phyloP scores from a whole-genome alignment of 2,329 filamentous ascomycete species.

The Calcarisporium arbuscula region DNA sequence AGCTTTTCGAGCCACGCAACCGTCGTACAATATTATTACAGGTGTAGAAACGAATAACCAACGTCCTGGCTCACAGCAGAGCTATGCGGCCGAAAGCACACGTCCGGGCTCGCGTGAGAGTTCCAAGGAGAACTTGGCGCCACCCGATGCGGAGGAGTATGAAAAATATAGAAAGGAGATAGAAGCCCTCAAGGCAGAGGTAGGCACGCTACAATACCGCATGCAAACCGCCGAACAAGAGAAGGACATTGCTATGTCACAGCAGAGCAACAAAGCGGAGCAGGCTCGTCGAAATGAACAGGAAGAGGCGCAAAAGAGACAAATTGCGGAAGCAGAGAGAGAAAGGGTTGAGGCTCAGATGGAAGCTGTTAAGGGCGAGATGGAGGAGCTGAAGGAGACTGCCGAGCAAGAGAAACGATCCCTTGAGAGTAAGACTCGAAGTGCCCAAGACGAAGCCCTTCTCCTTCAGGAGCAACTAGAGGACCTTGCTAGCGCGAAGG shows the following conservation, averaged over 20 bases:
- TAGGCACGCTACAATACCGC: slow-evolving; percentile 83
- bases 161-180: slow-evolving; percentile 50
- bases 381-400: slow-evolving; percentile 44
- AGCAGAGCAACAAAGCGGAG: slow-evolving; percentile 77
- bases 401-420: slow-evolving; percentile 54
- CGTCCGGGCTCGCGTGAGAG: slow-evolving; percentile 49
- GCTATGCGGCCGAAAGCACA: slow-evolving; percentile 31
- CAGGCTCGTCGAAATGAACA: slow-evolving; percentile 77
- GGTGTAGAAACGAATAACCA: slow-evolving; percentile 38
- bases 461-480: slow-evolving; percentile 74
- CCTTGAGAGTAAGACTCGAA: slow-evolving; percentile 62
- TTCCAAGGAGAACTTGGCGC: slow-evolving; percentile 54
- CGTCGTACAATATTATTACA: slow-evolving; percentile 53
- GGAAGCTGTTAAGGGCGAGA: slow-evolving; percentile 44
- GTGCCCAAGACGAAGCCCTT: slow-evolving; percentile 66
- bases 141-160: slow-evolving; percentile 52
- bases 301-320: slow-evolving; percentile 67
- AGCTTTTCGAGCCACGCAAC: slow-evolving; percentile 45
- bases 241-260: slow-evolving; percentile 69
- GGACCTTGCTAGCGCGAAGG: slow-evolving; percentile 56
- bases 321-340: slow-evolving; percentile 51
- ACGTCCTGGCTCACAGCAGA: slow-evolving; percentile 35
- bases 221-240: slow-evolving; percentile 84
- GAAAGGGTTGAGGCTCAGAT: slow-evolving; percentile 42
- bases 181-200: slow-evolving; percentile 82